These are phyloP conservation scores for Myriangium duriaei DNA, from an alignment of 2,329 filamentous ascomycete species.

Conservation along the genomic window DNA sequence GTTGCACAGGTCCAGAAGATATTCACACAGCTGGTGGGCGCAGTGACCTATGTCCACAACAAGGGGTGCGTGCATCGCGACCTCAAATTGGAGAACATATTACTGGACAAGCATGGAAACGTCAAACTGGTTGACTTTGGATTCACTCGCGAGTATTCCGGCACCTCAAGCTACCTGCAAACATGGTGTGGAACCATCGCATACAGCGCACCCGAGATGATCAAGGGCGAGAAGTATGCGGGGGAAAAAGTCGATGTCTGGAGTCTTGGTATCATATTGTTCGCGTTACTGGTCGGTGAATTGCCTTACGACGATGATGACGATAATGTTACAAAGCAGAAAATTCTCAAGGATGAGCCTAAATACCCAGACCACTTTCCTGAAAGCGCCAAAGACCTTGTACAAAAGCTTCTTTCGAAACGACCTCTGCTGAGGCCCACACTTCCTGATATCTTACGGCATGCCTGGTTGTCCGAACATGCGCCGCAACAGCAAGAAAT, in stretches of 20 bases:
- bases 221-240: conserved; percentile 95
- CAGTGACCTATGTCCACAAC: conserved; percentile 87
- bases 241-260: conserved; percentile 97
- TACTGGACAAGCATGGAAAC: conserved; percentile 92
- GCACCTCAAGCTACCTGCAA: conserved; percentile 84
- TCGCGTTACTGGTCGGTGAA: conserved; percentile 70
- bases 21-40: conserved; percentile 89
- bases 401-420: conserved; percentile 77
- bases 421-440: conserved; percentile 71
- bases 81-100: conserved; percentile 89
- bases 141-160: conserved; percentile 94
- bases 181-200: conserved; percentile 97
- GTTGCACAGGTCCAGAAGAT: conserved; percentile 85
- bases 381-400: conserved; percentile 61
- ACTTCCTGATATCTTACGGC: conserved; percentile 71
- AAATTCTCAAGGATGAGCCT: conserved; percentile 76
- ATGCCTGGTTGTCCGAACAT: conserved; percentile 79
- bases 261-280: conserved; percentile 77
- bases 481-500: conserved; percentile 83
- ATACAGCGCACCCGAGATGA: conserved; percentile 96
- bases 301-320: conserved; percentile 96
- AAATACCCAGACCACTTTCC: conserved; percentile 72
- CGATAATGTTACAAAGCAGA: conserved; percentile 71
- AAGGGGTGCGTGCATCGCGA: conserved; percentile 95
- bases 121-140: conserved; percentile 98